Evolutionary conservation across 2,329 filamentous ascomycete genomes (phyloP).

Genomic region (Fusarium anguioides): DNA sequence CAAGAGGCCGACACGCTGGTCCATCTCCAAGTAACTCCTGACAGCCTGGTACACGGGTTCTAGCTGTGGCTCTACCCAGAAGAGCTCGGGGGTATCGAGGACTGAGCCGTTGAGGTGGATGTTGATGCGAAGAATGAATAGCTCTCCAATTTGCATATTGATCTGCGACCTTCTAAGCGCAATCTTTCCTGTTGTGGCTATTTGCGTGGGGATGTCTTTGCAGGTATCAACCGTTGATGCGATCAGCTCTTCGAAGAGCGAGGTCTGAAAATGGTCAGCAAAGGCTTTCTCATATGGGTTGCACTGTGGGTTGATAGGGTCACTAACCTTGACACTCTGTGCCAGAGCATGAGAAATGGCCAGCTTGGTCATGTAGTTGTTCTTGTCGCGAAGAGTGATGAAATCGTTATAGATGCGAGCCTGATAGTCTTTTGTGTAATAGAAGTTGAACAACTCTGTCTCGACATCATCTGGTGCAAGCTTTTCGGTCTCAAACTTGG

Average conservation of each 20-base stretch:
- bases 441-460: slow-evolving; percentile 98
- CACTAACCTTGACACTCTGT: slow-evolving; percentile 86
- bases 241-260: slow-evolving; percentile 94
- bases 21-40: slow-evolving; percentile 96
- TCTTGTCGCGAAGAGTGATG: slow-evolving; percentile 92
- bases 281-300: not conserved
- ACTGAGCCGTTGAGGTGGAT: slow-evolving; percentile 98
- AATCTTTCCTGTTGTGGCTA: slow-evolving; percentile 92
- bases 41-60: slow-evolving; percentile 98
- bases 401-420: slow-evolving; percentile 99
- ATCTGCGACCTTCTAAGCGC: slow-evolving; percentile 88
- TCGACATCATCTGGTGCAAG: slow-evolving; percentile 89
- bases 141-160: slow-evolving; percentile 99
- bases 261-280: slow-evolving; percentile 70
- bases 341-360: slow-evolving; percentile 95
- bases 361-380: slow-evolving; percentile 97
- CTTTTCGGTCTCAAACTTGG: slow-evolving; percentile 94
- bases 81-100: slow-evolving; percentile 94
- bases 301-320: not conserved
- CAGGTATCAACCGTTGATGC: slow-evolving; percentile 93
- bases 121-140: slow-evolving; percentile 97
- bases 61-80: slow-evolving; percentile 97
- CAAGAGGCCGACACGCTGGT: slow-evolving; percentile 88
- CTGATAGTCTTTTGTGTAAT: slow-evolving; percentile 98
- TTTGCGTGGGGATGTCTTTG: slow-evolving; percentile 92